These are phyloP conservation scores for Aaosphaeria pasadenensis DNA, from an alignment of 2,329 filamentous ascomycete genomes.

Conservation along the genomic window DNA sequence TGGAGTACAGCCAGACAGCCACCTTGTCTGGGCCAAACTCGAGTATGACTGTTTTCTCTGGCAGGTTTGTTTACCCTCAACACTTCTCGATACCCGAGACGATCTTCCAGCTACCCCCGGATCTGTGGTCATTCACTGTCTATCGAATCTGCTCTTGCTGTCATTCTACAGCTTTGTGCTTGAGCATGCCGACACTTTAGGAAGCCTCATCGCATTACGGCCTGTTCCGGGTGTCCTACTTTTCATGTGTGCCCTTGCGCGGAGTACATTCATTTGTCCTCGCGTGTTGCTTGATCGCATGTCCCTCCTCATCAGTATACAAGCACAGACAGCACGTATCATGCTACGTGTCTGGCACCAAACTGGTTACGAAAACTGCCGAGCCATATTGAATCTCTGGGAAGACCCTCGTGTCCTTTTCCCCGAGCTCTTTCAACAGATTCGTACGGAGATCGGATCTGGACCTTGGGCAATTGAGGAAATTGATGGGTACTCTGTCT, in stretches of 20 bases:
- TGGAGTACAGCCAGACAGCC: background rate
- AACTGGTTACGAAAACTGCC: background rate
- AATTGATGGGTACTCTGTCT: background rate
- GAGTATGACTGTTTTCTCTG: background rate
- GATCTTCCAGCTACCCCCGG: background rate
- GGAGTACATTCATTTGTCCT: background rate
- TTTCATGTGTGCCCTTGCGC: background rate
- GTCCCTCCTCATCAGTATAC: background rate
- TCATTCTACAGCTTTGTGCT: background rate
- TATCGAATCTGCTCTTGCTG: background rate
- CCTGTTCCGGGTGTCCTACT: background rate
- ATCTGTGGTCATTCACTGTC: background rate
- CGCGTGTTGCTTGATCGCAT: background rate
- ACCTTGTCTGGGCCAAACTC: background rate
- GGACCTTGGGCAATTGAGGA: background rate
- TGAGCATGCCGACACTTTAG: background rate
- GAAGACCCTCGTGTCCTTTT: background rate
- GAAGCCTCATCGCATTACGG: background rate
- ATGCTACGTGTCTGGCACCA: background rate
- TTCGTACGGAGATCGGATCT: background rate
- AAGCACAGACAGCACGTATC: background rate
- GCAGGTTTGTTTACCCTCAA: background rate
- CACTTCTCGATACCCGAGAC: background rate
- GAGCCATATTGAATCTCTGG: background rate
- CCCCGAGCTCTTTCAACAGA: background rate